Percentiles rank a stretch among this genome's conserved stretches.
Evolutionary conservation across 2,329 filamentous ascomycete genomes (phyloP).

Genomic region (Curvularia verruculosa): DNA sequence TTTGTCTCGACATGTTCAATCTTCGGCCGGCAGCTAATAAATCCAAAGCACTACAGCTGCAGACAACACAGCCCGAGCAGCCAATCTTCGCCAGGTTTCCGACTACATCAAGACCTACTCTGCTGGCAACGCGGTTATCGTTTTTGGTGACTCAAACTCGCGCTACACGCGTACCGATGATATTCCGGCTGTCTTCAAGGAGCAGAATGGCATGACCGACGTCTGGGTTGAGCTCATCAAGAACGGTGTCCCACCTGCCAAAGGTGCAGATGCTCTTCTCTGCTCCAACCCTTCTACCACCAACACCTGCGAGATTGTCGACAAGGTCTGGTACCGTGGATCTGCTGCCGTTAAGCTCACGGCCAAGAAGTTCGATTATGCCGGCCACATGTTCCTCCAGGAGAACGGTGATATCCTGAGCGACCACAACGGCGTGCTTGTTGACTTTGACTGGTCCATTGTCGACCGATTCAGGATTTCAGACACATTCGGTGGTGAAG

Average conservation of each 20-base stretch:
- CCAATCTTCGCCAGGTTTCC: slow-evolving; percentile 66
- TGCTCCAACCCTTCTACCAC: slow-evolving; percentile 65
- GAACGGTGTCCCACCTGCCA: slow-evolving; percentile 25
- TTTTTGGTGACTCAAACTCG: slow-evolving; percentile 70
- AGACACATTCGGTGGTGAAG: slow-evolving; percentile 57
- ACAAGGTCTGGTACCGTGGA: slow-evolving; percentile 69
- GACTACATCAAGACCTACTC: slow-evolving; percentile 64
- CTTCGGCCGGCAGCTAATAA: neutral
- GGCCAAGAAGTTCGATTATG: slow-evolving; percentile 62
- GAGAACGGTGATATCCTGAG: slow-evolving; percentile 62
- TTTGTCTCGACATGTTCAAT: too few species aligned
- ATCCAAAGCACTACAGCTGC: slow-evolving; percentile 50
- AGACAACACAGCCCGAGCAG: slow-evolving; percentile 63
- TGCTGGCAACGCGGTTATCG: slow-evolving; percentile 65
- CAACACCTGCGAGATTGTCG: slow-evolving; percentile 66
- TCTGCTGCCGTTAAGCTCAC: slow-evolving; percentile 55
- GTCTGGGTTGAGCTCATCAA: slow-evolving; percentile 63
- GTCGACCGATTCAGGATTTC: slow-evolving; percentile 24
- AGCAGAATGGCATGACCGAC: slow-evolving; percentile 62
- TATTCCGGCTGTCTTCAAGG: slow-evolving; percentile 59
- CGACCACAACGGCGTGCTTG: slow-evolving; percentile 69
- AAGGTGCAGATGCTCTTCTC: slow-evolving; percentile 42
- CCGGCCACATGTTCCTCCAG: slow-evolving; percentile 63
- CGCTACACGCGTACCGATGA: slow-evolving; percentile 66
- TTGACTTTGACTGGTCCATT: slow-evolving; percentile 54